Percentiles rank a stretch among this genome's conserved stretches.
Evolutionary conservation across 108 stramenopile species (phyloP).

Genomic region (Bacterosira constricta): DNA sequence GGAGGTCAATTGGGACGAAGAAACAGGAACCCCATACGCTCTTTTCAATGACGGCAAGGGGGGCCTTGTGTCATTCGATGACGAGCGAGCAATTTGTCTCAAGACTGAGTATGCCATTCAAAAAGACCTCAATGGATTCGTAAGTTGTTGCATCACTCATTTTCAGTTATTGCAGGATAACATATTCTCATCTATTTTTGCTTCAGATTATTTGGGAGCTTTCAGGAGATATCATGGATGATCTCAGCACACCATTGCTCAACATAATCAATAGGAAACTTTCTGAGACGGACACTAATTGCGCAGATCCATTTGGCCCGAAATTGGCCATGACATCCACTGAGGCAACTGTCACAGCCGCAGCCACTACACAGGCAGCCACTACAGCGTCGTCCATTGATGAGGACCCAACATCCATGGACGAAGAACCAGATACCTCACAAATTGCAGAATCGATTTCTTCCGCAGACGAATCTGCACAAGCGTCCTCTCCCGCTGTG

Average conservation of each 20-base stretch:
- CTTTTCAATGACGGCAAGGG: constrained; percentile 21
- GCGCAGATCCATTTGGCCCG: constrained; percentile 10
- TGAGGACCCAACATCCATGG: background rate
- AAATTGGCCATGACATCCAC: background rate
- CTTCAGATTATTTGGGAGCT: constrained; percentile 32
- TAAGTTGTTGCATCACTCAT: constrained; percentile 1
- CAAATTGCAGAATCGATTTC: background rate
- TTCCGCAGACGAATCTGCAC: too few species aligned
- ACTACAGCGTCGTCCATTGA: background rate
- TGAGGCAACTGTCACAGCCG: background rate
- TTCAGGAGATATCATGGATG: constrained; percentile 35
- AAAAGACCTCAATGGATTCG: constrained; percentile 14
- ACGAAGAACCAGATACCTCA: background rate
- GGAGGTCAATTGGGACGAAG: constrained; percentile 30
- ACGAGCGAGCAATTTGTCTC: constrained; percentile 17
- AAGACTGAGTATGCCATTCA: constrained; percentile 20
- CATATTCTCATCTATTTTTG: background rate
- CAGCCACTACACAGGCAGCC: background rate
- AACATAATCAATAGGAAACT: constrained; percentile 40
- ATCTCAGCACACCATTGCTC: constrained; percentile 40
- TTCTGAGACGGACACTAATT: constrained; percentile 15
- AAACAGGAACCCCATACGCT: constrained; percentile 24
- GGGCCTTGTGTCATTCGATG: constrained; percentile 33
- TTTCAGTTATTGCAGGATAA: background rate
- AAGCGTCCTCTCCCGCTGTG: too few species aligned